A percentile compares a stretch with the other conserved stretches of the same genome.
These are phyloP conservation scores for Apiospora pterosperma DNA, from an alignment of 2,329 filamentous ascomycete species.

Conservation along the genomic window DNA sequence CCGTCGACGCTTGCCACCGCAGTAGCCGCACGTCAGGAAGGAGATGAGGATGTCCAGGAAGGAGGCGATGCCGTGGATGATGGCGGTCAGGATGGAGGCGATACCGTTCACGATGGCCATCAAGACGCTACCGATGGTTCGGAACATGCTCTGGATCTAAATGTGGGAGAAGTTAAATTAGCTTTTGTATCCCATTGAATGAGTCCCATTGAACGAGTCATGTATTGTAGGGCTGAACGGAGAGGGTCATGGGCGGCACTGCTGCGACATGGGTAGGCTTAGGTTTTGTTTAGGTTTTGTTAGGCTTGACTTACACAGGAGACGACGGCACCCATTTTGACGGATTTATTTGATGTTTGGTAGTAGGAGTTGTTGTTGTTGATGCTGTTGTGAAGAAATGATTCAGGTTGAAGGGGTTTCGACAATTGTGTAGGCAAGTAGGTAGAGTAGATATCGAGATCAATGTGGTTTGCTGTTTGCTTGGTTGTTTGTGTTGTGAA, in stretches of 20 bases:
- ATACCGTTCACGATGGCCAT: conserved; percentile 69
- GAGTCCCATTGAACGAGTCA: neutral
- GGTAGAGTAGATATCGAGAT: no score
- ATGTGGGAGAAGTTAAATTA: conserved; percentile 15
- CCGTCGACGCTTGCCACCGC: conserved; percentile 22
- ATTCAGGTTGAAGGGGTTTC: neutral
- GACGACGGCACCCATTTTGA: conserved; percentile 76
- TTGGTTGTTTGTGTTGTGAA: neutral
- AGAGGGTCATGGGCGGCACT: neutral
- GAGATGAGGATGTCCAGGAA: conserved; percentile 65
- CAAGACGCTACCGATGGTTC: conserved; percentile 61
- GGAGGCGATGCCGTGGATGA: conserved; percentile 63
- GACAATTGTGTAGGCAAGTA: neutral
- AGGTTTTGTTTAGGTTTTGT: neutral
- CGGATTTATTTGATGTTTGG: conserved; percentile 15
- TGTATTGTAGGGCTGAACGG: neutral
- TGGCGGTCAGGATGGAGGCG: conserved; percentile 60
- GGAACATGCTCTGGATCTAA: conserved; percentile 57
- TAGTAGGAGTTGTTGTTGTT: conserved; percentile 8
- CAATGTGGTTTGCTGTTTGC: neutral
- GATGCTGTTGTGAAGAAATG: neutral
- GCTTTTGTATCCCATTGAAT: neutral
- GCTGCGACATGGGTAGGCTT: neutral
- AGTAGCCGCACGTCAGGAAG: conserved; percentile 57
- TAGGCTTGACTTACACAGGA: conserved; percentile 66